Conservation (phyloP, 2,329 filamentous ascomycete genomes). For the Colletotrichum gigasporum region DNA sequence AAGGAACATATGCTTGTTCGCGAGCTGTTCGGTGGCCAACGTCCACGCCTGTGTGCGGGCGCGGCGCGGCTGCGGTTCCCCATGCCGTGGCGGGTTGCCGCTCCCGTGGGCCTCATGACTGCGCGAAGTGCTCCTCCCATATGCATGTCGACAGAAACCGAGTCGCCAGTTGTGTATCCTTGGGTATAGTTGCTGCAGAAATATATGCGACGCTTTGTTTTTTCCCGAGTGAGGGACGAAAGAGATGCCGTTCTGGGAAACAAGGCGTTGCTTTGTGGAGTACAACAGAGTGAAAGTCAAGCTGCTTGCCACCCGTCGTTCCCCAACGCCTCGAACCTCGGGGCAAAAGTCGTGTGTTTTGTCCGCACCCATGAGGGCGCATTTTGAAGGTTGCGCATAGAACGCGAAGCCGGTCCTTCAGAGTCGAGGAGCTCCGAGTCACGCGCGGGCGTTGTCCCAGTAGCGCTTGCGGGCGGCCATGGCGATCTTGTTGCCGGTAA, state of each 20-base stretch:
- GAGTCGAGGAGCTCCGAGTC: conserved; percentile 23
- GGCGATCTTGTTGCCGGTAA: conserved; percentile 60
- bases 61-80: background rate
- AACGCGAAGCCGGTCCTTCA: background rate
- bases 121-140: background rate
- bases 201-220: background rate
- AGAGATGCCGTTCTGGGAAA: background rate
- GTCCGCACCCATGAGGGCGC: background rate
- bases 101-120: too few relatives aligned
- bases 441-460: conserved; percentile 59
- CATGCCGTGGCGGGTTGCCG: background rate
- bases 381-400: background rate
- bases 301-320: background rate
- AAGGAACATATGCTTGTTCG: background rate
- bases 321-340: background rate
- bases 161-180: background rate
- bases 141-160: background rate
- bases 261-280: background rate
- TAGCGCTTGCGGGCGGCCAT: conserved; percentile 59
- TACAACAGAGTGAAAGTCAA: background rate
- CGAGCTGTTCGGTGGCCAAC: too few relatives aligned
- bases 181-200: background rate
- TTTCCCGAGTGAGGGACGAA: background rate
- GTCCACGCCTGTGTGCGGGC: background rate
- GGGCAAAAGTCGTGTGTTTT: background rate